These are phyloP conservation scores for Gomphus sp. DNA, from an alignment of 1,284 basidiomycete genomes.

Conservation along the genomic window DNA sequence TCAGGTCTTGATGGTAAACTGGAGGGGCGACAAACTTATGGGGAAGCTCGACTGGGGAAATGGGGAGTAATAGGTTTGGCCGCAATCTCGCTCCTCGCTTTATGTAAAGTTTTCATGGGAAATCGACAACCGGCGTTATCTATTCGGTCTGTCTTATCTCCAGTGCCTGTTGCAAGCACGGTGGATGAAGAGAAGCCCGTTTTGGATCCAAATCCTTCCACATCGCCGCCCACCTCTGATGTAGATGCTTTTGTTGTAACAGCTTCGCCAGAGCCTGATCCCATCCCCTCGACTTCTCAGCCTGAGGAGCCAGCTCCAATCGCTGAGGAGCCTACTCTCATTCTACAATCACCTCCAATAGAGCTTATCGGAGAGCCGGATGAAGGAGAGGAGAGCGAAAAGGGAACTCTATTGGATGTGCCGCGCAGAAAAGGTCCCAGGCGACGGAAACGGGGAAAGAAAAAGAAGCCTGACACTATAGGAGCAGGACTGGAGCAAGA, in stretches of 20 bases:
- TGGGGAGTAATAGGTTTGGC: not conserved
- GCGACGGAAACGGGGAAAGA: slow-evolving; percentile 38
- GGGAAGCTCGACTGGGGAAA: not conserved
- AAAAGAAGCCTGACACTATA: slow-evolving; percentile 25
- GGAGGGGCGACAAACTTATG: not conserved
- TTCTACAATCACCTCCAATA: not conserved
- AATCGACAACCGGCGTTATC: not conserved
- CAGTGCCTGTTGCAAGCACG: not conserved
- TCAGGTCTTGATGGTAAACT: not conserved
- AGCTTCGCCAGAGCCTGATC: slow-evolving; percentile 5
- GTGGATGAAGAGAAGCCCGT: not conserved
- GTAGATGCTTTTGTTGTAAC: not conserved
- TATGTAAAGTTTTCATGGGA: not conserved
- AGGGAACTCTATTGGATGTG: slow-evolving; percentile 41
- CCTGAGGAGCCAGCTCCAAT: not conserved
- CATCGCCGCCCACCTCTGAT: slow-evolving; percentile 11
- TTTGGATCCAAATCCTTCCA: not conserved
- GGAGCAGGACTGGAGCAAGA: slow-evolving; percentile 19
- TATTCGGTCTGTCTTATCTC: not conserved
- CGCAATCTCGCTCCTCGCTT: not conserved
- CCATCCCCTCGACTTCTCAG: not conserved
- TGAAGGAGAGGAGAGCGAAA: slow-evolving; percentile 49
- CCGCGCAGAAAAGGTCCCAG: slow-evolving; percentile 33
- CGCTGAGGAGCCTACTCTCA: not conserved
- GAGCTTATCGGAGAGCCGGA: slow-evolving; percentile 24